phyloP scores from a whole-genome alignment of 805 yeast species.

The Candida oleophila region DNA sequence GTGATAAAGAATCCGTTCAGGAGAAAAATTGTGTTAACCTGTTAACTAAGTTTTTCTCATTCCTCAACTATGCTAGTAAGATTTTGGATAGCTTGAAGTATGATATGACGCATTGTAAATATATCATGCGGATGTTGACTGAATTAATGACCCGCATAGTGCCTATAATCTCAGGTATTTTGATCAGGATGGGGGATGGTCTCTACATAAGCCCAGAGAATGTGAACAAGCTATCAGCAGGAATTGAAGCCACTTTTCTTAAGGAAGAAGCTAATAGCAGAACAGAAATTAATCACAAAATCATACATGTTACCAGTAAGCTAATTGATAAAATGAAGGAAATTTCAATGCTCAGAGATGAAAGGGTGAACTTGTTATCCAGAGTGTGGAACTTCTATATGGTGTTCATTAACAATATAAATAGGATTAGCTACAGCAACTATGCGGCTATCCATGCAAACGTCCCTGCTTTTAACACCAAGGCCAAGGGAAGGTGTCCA shows the following conservation, averaged over 20 bases:
- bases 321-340: background rate
- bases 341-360: constrained; percentile 6
- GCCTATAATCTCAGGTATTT: constrained; percentile 32
- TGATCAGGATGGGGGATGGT: constrained; percentile 20
- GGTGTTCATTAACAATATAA: constrained; percentile 32
- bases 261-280: background rate
- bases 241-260: background rate
- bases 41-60: background rate
- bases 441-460: constrained; percentile 34
- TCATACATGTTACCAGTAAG: background rate
- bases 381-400: constrained; percentile 42
- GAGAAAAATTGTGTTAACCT: background rate
- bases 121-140: constrained; percentile 23
- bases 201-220: background rate
- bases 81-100: background rate
- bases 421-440: constrained; percentile 24
- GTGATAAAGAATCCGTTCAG: background rate
- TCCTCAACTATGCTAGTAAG: background rate
- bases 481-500: background rate
- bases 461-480: constrained; percentile 23
- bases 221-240: background rate
- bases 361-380: constrained; percentile 16
- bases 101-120: constrained; percentile 12
- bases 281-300: background rate
- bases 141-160: constrained; percentile 30